Evolutionary conservation across 2,329 filamentous ascomycete species (phyloP).

Genomic region (Beauveria medogensis): DNA sequence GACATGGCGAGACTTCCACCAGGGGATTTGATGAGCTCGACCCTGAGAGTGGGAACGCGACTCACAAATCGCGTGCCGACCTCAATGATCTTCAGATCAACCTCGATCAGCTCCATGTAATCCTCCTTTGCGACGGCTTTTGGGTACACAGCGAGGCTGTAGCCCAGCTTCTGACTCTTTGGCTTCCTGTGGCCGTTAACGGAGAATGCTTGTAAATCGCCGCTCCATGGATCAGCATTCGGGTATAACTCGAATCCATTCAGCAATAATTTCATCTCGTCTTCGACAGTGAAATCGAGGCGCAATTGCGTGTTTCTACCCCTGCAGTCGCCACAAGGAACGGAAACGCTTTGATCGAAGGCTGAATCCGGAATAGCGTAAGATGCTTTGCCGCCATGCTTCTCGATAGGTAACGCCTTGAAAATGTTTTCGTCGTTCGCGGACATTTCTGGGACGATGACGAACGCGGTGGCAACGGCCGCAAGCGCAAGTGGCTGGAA

Average conservation of each 20-base stretch:
- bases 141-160: slow-evolving; percentile 35
- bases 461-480: slow-evolving; percentile 36
- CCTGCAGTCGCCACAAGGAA: slow-evolving; percentile 48
- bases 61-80: slow-evolving; percentile 49
- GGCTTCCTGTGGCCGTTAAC: slow-evolving; percentile 30
- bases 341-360: slow-evolving; percentile 32
- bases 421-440: slow-evolving; percentile 34
- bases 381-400: slow-evolving; percentile 18
- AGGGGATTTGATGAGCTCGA: slow-evolving; percentile 54
- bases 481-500: slow-evolving; percentile 25
- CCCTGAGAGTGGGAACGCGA: slow-evolving; percentile 45
- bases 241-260: slow-evolving; percentile 57
- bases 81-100: slow-evolving; percentile 53
- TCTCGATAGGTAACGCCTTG: slow-evolving; percentile 30
- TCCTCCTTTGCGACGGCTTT: slow-evolving; percentile 42
- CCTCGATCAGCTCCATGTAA: slow-evolving; percentile 41
- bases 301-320: slow-evolving; percentile 38
- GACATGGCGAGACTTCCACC: slow-evolving; percentile 48
- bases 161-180: slow-evolving; percentile 38
- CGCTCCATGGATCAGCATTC: slow-evolving; percentile 36
- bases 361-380: slow-evolving; percentile 28
- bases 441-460: slow-evolving; percentile 44
- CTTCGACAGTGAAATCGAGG: slow-evolving; percentile 47
- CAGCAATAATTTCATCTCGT: slow-evolving; percentile 41
- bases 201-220: slow-evolving; percentile 38